A percentile compares a stretch with the other conserved stretches of the same genome.
phyloP scores from a whole-genome alignment of 441 rosid genomes.

The Kokia cookei region DNA sequence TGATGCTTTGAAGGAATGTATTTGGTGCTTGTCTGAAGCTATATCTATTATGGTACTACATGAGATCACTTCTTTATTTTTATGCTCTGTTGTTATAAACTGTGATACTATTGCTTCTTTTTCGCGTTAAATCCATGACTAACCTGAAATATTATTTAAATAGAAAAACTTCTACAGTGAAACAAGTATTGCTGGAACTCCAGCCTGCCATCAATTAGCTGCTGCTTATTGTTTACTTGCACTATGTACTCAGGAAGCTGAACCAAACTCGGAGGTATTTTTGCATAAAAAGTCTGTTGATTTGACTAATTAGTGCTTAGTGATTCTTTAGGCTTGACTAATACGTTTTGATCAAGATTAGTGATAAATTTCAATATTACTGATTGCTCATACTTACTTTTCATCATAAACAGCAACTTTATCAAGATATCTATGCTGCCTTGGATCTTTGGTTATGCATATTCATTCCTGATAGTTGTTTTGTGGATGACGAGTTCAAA shows the following conservation, averaged over 20 bases:
- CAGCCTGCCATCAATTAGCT: constrained; percentile 48
- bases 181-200: constrained; percentile 18
- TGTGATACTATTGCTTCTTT: constrained; percentile 14
- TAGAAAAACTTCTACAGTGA: constrained; percentile 31
- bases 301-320: not conserved
- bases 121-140: constrained; percentile 14
- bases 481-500: constrained; percentile 21
- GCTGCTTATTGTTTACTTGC: constrained; percentile 74
- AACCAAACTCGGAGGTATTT: constrained; percentile 78
- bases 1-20: constrained; percentile 47
- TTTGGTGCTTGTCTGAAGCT: constrained; percentile 64
- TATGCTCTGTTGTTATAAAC: not conserved
- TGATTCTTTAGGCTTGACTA: not conserved
- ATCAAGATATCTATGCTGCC: constrained; percentile 59
- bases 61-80: constrained; percentile 2
- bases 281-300: constrained; percentile 21
- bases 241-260: constrained; percentile 64
- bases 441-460: constrained; percentile 51
- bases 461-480: constrained; percentile 28
- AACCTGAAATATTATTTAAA: constrained; percentile 18
- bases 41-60: constrained; percentile 47
- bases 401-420: constrained; percentile 40
- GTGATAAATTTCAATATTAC: constrained; percentile 7
- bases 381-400: constrained; percentile 13
- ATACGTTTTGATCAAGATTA: not conserved